Percentiles rank a stretch among this genome's conserved stretches.
phyloP scores from a whole-genome alignment of 192 early-diverging fungal species.

The Podila epigama region DNA sequence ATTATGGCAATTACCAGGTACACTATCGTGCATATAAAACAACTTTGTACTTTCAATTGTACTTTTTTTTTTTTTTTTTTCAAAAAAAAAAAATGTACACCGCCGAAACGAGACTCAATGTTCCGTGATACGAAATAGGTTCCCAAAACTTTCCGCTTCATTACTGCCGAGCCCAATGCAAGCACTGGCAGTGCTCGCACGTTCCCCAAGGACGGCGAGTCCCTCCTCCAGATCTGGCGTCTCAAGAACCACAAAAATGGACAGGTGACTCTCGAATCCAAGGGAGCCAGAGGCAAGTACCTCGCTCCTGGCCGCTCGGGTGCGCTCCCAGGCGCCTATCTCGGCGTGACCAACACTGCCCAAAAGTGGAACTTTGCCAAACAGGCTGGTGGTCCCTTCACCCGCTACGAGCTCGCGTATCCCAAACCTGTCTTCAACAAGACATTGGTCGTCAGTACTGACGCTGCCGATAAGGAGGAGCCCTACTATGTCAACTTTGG shows the following conservation, averaged over 20 bases:
- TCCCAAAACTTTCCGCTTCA: slow-evolving; percentile 1
- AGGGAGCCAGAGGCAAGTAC: slow-evolving; percentile 1
- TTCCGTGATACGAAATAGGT: background rate
- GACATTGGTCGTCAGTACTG: slow-evolving; percentile 3
- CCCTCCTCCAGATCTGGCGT: slow-evolving; percentile 2
- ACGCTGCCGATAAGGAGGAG: background rate
- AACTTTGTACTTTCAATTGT: too few relatives aligned
- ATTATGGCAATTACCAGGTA: slow-evolving; percentile 19
- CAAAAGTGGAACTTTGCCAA: slow-evolving; percentile 17
- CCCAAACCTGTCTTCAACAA: slow-evolving; percentile 10
- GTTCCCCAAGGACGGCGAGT: background rate
- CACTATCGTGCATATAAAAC: too few relatives aligned
- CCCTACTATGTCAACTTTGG: slow-evolving; percentile 13
- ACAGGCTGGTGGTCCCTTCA: slow-evolving; percentile 9
- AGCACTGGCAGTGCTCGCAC: background rate
- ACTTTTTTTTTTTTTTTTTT: background rate
- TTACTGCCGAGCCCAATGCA: slow-evolving; percentile 13
- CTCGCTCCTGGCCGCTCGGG: slow-evolving; percentile 10
- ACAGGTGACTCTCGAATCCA: slow-evolving; percentile 9
- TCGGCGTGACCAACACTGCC: slow-evolving; percentile 15
- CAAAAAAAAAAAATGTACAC: background rate
- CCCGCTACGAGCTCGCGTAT: slow-evolving; percentile 11
- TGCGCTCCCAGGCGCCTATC: slow-evolving; percentile 7
- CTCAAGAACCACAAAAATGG: background rate
- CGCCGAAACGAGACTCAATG: background rate